phyloP scores from a whole-genome alignment of 257 asterid genomes.

The Schizonepeta tenuifolia region DNA sequence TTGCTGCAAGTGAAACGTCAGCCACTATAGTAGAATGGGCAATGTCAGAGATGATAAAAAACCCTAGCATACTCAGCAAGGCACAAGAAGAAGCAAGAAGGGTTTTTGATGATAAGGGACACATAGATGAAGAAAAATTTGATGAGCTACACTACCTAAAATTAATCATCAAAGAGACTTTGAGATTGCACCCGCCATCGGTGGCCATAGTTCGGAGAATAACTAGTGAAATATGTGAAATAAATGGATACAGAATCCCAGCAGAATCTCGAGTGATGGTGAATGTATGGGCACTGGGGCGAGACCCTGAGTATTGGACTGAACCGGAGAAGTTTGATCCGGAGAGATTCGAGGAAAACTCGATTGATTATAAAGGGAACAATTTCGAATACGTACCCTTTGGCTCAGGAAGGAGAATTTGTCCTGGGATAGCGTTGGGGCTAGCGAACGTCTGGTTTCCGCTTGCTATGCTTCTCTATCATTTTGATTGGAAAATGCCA shows the following conservation, averaged over 20 bases:
- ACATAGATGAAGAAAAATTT: neutral
- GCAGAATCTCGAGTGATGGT: neutral
- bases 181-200: neutral
- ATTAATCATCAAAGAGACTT: neutral
- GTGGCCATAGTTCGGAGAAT: neutral
- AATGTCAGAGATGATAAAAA: neutral
- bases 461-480: no score
- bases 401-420: neutral
- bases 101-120: neutral
- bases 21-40: neutral
- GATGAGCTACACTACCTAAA: neutral
- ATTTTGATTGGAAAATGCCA: no score
- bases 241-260: neutral
- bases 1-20: neutral
- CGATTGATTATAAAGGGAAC: neutral
- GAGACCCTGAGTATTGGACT: neutral
- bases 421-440: neutral
- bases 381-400: neutral
- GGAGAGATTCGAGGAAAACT: neutral
- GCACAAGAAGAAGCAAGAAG: neutral
- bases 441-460: no score
- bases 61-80: neutral
- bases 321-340: neutral
- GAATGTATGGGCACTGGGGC: neutral
- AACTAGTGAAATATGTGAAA: neutral